These are phyloP conservation scores for Colletotrichum cordylinicola DNA, from an alignment of 2,329 filamentous ascomycete species.

Conservation along the genomic window DNA sequence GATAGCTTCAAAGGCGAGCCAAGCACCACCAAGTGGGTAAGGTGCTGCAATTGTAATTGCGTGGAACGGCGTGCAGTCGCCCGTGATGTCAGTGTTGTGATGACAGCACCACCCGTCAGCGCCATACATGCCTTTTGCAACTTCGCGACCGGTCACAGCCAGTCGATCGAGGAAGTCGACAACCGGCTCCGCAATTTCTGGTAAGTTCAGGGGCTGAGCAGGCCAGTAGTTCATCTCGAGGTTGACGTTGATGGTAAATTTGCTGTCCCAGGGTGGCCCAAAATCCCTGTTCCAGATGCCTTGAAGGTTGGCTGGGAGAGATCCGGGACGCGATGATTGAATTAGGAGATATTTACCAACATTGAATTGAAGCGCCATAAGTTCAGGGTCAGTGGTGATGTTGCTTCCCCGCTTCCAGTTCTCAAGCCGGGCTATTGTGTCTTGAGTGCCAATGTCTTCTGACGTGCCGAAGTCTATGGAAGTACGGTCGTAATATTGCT, in stretches of 20 bases:
- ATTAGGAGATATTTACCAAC: constrained; percentile 40
- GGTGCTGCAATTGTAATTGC: constrained; percentile 10
- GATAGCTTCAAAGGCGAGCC: constrained; percentile 25
- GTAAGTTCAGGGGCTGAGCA: constrained; percentile 28
- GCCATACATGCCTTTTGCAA: constrained; percentile 39
- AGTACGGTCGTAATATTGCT: constrained; percentile 10
- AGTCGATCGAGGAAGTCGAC: constrained; percentile 43
- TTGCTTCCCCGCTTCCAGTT: neutral
- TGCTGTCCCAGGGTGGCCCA: constrained; percentile 49
- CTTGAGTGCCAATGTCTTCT: neutral
- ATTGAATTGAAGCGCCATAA: constrained; percentile 35
- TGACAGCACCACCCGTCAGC: constrained; percentile 39
- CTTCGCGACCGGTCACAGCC: constrained; percentile 33
- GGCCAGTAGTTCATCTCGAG: constrained; percentile 61
- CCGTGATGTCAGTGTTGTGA: constrained; percentile 44
- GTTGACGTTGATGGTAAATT: constrained; percentile 59
- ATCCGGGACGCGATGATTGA: constrained; percentile 28
- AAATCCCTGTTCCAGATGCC: constrained; percentile 50
- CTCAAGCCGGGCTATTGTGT: neutral
- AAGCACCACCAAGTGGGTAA: constrained; percentile 3
- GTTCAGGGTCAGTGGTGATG: constrained; percentile 22
- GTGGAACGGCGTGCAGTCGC: constrained; percentile 1
- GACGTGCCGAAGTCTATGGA: constrained; percentile 22
- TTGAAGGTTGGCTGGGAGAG: constrained; percentile 41
- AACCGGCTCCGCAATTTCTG: constrained; percentile 40